These are phyloP conservation scores for Aureobasidium sp. DNA, from an alignment of 2,329 filamentous ascomycete genomes.

Conservation along the genomic window DNA sequence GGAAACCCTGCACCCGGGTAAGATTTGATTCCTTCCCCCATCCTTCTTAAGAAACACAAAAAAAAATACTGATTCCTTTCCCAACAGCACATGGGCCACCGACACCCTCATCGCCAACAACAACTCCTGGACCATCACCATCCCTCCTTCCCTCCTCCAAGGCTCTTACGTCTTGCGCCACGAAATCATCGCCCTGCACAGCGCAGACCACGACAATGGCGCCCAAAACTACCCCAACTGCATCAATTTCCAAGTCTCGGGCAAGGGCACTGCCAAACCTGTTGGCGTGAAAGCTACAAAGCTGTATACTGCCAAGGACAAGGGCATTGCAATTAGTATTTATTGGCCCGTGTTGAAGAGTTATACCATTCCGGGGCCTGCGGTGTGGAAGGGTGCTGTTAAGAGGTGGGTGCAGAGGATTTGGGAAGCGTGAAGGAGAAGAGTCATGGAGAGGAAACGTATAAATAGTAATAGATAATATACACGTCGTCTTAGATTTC, in stretches of 20 bases:
- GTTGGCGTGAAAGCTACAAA: conserved; percentile 46
- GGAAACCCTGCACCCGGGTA: conserved; percentile 35
- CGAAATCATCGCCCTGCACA: conserved; percentile 56
- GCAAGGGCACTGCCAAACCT: conserved; percentile 44
- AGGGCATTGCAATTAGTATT: conserved; percentile 54
- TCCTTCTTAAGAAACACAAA: not conserved
- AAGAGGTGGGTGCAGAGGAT: not conserved
- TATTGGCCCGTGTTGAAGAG: conserved; percentile 40
- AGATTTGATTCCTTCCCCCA: not conserved
- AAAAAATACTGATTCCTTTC: not conserved
- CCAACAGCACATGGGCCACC: conserved; percentile 46
- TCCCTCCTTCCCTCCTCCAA: conserved; percentile 46
- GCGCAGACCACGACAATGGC: conserved; percentile 37
- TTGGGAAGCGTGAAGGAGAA: not conserved
- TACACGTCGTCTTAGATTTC: not conserved
- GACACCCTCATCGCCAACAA: conserved; percentile 46
- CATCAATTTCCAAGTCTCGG: conserved; percentile 54
- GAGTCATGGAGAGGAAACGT: not conserved
- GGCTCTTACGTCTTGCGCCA: conserved; percentile 55
- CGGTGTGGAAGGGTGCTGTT: conserved; percentile 21
- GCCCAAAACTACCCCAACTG: conserved; percentile 43
- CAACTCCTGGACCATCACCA: conserved; percentile 44
- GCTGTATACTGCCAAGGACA: conserved; percentile 51
- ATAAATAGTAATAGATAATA: not conserved
- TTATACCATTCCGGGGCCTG: conserved; percentile 49